phyloP scores from a whole-genome alignment of 2,329 filamentous ascomycete genomes.

The Trichoderma guizhouense region DNA sequence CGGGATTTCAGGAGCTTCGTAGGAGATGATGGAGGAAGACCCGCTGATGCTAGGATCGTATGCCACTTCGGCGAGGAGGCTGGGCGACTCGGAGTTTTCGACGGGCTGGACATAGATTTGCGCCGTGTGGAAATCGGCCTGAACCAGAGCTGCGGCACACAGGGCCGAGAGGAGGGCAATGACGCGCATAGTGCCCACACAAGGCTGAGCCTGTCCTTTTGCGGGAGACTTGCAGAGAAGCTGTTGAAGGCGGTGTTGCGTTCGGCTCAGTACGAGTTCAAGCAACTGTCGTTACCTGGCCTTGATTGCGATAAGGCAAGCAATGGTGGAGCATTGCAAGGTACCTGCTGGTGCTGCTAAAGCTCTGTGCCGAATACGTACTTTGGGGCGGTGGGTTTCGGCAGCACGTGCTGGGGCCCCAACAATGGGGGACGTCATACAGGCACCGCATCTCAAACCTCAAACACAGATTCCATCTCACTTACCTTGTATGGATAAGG shows the following conservation, averaged over 20 bases:
- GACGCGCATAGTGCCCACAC: conserved; percentile 39
- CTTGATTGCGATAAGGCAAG: conserved; percentile 9
- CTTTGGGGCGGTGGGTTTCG: background rate
- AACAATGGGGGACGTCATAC: background rate
- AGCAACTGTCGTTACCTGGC: conserved; percentile 1
- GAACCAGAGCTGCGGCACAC: conserved; percentile 40
- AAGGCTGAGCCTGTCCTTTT: background rate
- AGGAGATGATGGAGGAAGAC: conserved; percentile 48
- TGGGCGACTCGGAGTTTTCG: conserved; percentile 33
- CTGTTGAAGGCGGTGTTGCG: background rate
- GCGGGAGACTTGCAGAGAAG: background rate
- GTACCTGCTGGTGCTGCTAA: background rate
- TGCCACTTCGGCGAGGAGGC: conserved; percentile 53
- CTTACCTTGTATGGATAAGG: background rate
- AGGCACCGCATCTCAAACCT: background rate
- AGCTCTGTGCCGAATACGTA: background rate
- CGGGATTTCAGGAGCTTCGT: conserved; percentile 54
- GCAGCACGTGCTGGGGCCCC: background rate
- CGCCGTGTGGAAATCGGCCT: conserved; percentile 42
- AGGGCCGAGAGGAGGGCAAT: conserved; percentile 41
- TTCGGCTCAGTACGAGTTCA: background rate
- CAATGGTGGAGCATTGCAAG: background rate
- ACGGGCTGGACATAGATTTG: conserved; percentile 55
- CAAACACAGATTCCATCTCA: background rate
- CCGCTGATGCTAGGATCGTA: conserved; percentile 48